Conservation (phyloP, 2,329 filamentous ascomycete species). For the Colletotrichum melonis region DNA sequence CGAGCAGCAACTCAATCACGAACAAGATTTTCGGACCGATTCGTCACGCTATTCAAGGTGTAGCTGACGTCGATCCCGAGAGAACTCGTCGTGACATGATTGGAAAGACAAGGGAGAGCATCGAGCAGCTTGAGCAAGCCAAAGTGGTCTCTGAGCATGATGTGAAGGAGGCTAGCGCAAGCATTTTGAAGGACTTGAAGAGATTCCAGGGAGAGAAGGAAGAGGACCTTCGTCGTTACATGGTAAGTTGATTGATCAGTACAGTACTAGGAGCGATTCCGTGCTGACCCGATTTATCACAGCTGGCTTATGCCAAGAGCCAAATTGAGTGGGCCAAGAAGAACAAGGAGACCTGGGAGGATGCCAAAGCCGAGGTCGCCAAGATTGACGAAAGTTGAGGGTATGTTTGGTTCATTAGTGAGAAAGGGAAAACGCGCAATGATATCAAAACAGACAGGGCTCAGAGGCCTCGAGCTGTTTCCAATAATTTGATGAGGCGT, state of each 20-base stretch:
- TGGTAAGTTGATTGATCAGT: conserved; percentile 72
- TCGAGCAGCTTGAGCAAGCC: conserved; percentile 89
- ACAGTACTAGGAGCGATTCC: not conserved
- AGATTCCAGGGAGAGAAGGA: conserved; percentile 97
- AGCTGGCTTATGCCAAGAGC: conserved; percentile 93
- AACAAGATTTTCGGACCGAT: conserved; percentile 95
- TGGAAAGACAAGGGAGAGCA: conserved; percentile 91
- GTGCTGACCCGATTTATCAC: not conserved
- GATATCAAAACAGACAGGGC: conserved; percentile 21
- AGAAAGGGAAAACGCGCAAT: conserved; percentile 4
- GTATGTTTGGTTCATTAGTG: not conserved
- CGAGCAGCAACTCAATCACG: conserved; percentile 91
- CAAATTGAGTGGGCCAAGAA: conserved; percentile 96
- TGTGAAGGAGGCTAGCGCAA: conserved; percentile 90
- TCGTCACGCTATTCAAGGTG: conserved; percentile 94
- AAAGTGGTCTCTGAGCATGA: conserved; percentile 89
- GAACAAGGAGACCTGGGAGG: conserved; percentile 91
- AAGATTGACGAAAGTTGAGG: conserved; percentile 79
- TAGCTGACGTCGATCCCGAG: conserved; percentile 96
- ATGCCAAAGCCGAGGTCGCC: conserved; percentile 85
- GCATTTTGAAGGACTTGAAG: conserved; percentile 89
- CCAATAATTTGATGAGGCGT: conserved; percentile 32
- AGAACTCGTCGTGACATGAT: conserved; percentile 92
- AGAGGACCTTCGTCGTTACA: conserved; percentile 91
- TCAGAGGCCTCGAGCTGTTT: conserved; percentile 2